Evolutionary conservation across 306 rosid genomes (phyloP).

Genomic region (Gillenia trifoliata): DNA sequence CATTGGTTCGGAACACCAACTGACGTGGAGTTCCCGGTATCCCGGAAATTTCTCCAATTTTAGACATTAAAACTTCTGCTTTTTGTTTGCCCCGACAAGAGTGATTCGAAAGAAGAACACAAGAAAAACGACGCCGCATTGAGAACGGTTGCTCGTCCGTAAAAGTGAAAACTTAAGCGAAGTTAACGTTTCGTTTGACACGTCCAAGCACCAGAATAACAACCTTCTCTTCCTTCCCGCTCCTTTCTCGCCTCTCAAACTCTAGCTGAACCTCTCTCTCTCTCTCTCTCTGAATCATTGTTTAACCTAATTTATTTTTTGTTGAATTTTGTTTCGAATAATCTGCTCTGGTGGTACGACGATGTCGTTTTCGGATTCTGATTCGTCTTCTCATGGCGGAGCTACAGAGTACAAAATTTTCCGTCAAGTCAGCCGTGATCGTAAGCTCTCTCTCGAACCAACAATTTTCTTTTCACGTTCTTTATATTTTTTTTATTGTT

Average conservation of each 20-base stretch:
- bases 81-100: too few relatives aligned
- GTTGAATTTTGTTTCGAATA: conserved; percentile 6
- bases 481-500: neutral
- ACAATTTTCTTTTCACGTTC: neutral
- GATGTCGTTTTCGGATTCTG: conserved; percentile 90
- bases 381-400: conserved; percentile 44
- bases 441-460: conserved; percentile 39
- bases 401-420: conserved; percentile 57
- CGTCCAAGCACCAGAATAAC: conserved; percentile 35
- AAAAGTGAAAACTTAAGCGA: conserved; percentile 32
- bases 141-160: conserved; percentile 11
- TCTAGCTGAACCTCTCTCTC: conserved; percentile 11
- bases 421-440: conserved; percentile 71
- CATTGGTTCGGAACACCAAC: too few relatives aligned
- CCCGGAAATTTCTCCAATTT: too few relatives aligned
- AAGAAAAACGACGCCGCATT: neutral
- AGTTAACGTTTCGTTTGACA: conserved; percentile 30
- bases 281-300: conserved; percentile 16
- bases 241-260: conserved; percentile 21
- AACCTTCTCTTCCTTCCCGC: conserved; percentile 29
- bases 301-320: neutral
- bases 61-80: too few relatives aligned
- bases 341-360: conserved; percentile 17
- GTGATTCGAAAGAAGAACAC: too few relatives aligned
- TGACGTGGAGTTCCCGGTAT: too few relatives aligned